These are phyloP conservation scores for Lachnellula suecica DNA, from an alignment of 2,329 filamentous ascomycete genomes.

Conservation along the genomic window DNA sequence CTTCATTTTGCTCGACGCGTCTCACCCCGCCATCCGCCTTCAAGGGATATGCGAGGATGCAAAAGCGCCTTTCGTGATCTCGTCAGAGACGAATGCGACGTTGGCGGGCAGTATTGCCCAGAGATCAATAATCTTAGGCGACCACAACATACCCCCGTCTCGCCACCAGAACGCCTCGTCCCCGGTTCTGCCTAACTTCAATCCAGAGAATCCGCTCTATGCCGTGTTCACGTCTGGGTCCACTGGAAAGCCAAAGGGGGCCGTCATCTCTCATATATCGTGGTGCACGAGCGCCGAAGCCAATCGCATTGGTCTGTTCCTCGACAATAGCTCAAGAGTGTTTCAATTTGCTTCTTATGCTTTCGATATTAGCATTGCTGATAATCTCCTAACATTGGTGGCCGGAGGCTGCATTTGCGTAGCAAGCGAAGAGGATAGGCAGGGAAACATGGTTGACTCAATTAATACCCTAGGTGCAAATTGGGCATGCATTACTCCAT, in stretches of 20 bases:
- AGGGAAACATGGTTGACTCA: conserved; percentile 19
- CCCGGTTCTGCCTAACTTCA: neutral
- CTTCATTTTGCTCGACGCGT: conserved; percentile 29
- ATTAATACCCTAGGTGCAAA: too few relatives aligned
- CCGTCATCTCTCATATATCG: conserved; percentile 22
- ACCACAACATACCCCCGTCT: too few relatives aligned
- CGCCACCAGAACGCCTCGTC: neutral
- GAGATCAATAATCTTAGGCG: too few relatives aligned
- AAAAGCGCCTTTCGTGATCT: neutral
- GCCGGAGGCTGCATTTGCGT: conserved; percentile 38
- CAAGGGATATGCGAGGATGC: neutral
- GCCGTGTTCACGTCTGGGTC: conserved; percentile 29
- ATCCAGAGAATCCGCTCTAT: neutral
- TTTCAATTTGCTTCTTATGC: neutral
- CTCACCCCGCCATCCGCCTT: conserved; percentile 21
- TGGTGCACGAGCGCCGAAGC: conserved; percentile 5
- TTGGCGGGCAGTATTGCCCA: neutral
- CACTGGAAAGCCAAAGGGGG: neutral
- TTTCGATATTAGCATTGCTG: conserved; percentile 38
- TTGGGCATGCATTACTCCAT: too few relatives aligned
- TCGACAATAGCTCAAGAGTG: neutral
- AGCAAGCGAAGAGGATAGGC: conserved; percentile 35
- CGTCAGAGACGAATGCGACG: neutral
- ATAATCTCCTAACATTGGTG: conserved; percentile 28
- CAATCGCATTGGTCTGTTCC: neutral